phyloP scores from a whole-genome alignment of 805 yeast genomes.

The Monosporozyma siamensis region DNA sequence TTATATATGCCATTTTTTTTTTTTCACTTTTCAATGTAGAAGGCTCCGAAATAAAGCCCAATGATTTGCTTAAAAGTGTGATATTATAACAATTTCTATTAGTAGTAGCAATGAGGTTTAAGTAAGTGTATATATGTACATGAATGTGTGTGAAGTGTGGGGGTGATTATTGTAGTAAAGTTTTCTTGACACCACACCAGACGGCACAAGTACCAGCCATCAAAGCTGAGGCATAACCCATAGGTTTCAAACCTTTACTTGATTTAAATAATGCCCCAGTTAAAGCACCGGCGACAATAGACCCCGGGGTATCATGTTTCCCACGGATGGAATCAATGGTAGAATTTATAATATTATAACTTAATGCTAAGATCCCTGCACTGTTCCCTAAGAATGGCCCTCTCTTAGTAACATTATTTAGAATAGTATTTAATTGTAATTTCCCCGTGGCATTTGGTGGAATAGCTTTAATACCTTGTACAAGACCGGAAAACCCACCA shows the following conservation, averaged over 20 bases:
- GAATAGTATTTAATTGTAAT: constrained; percentile 76
- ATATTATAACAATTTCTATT: too few relatives aligned
- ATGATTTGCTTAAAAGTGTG: too few relatives aligned
- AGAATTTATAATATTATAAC: constrained; percentile 79
- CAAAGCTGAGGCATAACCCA: constrained; percentile 76
- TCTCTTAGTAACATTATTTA: constrained; percentile 86
- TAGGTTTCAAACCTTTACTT: constrained; percentile 75
- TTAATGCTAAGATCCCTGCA: constrained; percentile 87
- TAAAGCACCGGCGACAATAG: constrained; percentile 80
- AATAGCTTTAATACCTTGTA: constrained; percentile 73
- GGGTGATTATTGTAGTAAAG: neutral
- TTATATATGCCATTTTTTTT: too few relatives aligned
- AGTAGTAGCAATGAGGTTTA: too few relatives aligned
- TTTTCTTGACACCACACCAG: constrained; percentile 75
- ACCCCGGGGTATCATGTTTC: constrained; percentile 76
- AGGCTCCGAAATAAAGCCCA: too few relatives aligned
- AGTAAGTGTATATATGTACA: too few relatives aligned
- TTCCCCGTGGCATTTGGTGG: constrained; percentile 71
- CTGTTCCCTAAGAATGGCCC: constrained; percentile 95
- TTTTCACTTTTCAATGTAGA: too few relatives aligned
- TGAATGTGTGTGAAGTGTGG: too few relatives aligned
- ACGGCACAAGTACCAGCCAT: constrained; percentile 86
- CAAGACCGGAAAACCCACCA: constrained; percentile 85
- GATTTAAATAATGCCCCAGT: constrained; percentile 89
- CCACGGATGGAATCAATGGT: constrained; percentile 75